Evolutionary conservation across 2,329 filamentous ascomycete species (phyloP).

Genomic region (Akanthomyces muscarius): DNA sequence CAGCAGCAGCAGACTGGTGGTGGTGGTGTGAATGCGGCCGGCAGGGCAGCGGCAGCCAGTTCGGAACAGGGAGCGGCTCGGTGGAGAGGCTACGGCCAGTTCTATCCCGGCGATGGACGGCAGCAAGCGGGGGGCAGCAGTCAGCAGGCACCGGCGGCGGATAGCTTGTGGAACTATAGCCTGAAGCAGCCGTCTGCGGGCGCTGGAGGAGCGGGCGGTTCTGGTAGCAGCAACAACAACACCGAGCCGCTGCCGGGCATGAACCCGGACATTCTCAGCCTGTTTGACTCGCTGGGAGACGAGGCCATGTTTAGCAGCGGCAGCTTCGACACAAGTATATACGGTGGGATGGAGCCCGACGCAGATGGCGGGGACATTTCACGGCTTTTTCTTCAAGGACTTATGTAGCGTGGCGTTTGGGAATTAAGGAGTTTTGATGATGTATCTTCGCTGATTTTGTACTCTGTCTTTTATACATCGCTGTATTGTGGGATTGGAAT

Average conservation of each 20-base stretch:
- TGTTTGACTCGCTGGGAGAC: slow-evolving; percentile 35
- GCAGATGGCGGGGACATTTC: slow-evolving; percentile 29
- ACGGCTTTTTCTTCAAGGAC: slow-evolving; percentile 20
- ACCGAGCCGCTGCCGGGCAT: slow-evolving; percentile 24
- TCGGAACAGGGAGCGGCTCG: not conserved
- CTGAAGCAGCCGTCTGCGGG: not conserved
- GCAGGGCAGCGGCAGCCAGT: not conserved
- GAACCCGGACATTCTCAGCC: slow-evolving; percentile 32
- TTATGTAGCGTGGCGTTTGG: slow-evolving; percentile 13
- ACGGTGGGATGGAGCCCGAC: slow-evolving; percentile 16
- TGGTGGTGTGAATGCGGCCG: no score
- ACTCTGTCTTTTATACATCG: not conserved
- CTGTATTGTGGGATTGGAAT: no score
- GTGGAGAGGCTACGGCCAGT: not conserved
- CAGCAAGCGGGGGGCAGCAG: not conserved
- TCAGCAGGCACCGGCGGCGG: not conserved
- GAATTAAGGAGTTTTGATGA: not conserved
- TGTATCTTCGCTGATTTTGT: not conserved
- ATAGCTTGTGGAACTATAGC: not conserved
- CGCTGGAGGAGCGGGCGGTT: not conserved
- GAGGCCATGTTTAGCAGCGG: slow-evolving; percentile 24
- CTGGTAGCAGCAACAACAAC: not conserved
- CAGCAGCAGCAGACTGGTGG: not conserved
- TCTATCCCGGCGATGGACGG: not conserved
- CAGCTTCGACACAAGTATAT: slow-evolving; percentile 16